Evolutionary conservation across 305 asterid species (phyloP), one percentile per base, ranked within the genome.

Genomic region (Euphrasia arctica): DNA sequence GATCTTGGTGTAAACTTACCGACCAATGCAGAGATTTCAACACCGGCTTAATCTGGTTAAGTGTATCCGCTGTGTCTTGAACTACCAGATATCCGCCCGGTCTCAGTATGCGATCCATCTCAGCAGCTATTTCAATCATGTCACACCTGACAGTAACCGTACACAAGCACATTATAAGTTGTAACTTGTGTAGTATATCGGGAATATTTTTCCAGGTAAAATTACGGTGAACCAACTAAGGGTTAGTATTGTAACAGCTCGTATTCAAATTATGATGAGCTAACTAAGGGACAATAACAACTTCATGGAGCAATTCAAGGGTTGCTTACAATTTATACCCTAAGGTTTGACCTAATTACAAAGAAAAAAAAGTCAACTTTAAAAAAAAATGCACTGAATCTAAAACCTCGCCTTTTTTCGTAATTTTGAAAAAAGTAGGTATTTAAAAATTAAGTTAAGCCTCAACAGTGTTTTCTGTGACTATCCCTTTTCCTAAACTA

Each of bases 1-100:
- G 89, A 63, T 82, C 79, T 62, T 79, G 96, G 72, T 81, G 81
- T 43, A 88, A 59, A 55, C 73, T 74, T 9, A 81, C 70, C 14
- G 95, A 83, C 96, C 98, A 93, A 50, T 86, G 89, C 67, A 93
- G 89, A 4, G 96, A 87, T 72, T 67, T 67, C 71, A 93, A 76
- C 58, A 90, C 49, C 12, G 88, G 81, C 42, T 51, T 66, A 28
- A 93, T 80, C 74, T 77, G 74, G 59, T 66, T 68, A 7, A 93
- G 74, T 67, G 71, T 70, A 65, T 88, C 89, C 32, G 70, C 65
- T 50, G 71, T 70, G 78, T 93, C 98, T 63, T 90, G 97, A 72
- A 87, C 90, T 60, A 93, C 52, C 72, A 93, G 77, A 70, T 83
- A 73, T n/a, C 97, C 97, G 13, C 85, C 86, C 0, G 98, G 98